Percentiles rank a stretch among this genome's conserved stretches.
Evolutionary conservation across 2,329 filamentous ascomycete species (phyloP).

Genomic region (Dendrostoma leiphaemia): DNA sequence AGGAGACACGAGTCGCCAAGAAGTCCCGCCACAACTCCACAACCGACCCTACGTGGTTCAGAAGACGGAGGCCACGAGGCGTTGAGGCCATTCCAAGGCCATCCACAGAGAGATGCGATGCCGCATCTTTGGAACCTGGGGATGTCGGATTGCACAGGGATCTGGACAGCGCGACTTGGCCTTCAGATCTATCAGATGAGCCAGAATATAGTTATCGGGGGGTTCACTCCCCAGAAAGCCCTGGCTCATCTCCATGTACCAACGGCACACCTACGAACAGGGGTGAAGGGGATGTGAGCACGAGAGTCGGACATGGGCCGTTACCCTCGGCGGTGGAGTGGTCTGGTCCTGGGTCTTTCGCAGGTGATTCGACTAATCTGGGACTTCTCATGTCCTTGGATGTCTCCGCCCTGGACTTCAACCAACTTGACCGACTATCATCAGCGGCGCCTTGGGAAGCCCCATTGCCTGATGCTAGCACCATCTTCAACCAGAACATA

Average conservation of each 20-base stretch:
- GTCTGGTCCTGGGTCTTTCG: not conserved
- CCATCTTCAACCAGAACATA: constrained; percentile 12
- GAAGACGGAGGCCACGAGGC: not conserved
- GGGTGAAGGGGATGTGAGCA: not conserved
- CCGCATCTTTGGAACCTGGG: not conserved
- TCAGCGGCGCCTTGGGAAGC: not conserved
- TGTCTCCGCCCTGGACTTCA: not conserved
- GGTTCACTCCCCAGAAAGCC: not conserved
- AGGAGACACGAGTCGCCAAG: constrained; percentile 8
- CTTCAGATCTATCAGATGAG: not conserved
- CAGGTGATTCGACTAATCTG: not conserved
- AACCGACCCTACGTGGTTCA: not conserved
- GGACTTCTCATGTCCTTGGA: not conserved
- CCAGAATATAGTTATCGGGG: not conserved
- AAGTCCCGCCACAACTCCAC: constrained; percentile 2
- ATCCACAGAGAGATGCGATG: not conserved
- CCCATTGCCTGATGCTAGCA: not conserved
- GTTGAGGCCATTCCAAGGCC: not conserved
- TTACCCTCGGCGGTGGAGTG: not conserved
- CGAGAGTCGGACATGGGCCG: not conserved
- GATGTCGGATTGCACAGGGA: not conserved
- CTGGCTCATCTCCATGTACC: not conserved
- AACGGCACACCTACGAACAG: not conserved
- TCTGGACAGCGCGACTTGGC: not conserved
- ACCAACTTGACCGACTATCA: not conserved